A percentile compares a stretch with the other conserved stretches of the same genome.
Evolutionary conservation across 768 basidiomycete genomes (phyloP).

Genomic region (Suillus brevipes): DNA sequence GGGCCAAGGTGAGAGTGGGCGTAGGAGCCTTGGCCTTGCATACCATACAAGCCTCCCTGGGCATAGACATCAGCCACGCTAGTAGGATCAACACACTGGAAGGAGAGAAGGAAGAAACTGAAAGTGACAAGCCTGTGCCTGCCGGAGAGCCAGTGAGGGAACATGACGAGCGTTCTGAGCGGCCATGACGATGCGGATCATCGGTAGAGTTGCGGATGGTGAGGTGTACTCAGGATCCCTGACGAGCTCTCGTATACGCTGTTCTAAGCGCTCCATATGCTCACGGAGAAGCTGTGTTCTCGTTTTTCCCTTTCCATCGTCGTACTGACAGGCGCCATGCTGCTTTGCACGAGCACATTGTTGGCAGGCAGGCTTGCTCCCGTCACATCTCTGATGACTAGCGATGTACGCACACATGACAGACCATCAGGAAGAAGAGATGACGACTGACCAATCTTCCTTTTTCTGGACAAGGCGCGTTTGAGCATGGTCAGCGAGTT

Average conservation of each 20-base stretch:
- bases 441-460: constrained; percentile 59
- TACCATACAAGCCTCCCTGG: constrained; percentile 61
- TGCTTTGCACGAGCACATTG: constrained; percentile 81
- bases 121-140: constrained; percentile 50
- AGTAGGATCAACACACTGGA: constrained; percentile 46
- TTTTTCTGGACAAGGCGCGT: constrained; percentile 46
- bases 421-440: background rate
- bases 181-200: constrained; percentile 54
- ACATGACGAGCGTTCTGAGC: constrained; percentile 52
- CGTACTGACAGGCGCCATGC: constrained; percentile 72
- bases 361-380: constrained; percentile 72
- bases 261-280: constrained; percentile 71
- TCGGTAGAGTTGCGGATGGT: constrained; percentile 67
- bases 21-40: constrained; percentile 57
- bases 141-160: constrained; percentile 52
- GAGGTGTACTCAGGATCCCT: constrained; percentile 72
- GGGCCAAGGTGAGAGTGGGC: constrained; percentile 55
- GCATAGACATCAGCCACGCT: constrained; percentile 69
- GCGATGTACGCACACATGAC: no score
- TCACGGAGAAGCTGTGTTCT: constrained; percentile 78
- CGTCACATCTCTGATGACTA: constrained; percentile 67
- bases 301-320: constrained; percentile 83
- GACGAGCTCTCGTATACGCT: constrained; percentile 71
- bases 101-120: constrained; percentile 58
- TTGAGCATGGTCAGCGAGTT: constrained; percentile 16